Evolutionary conservation across 805 yeast species (phyloP).

Genomic region (Lipomyces lipofer): DNA sequence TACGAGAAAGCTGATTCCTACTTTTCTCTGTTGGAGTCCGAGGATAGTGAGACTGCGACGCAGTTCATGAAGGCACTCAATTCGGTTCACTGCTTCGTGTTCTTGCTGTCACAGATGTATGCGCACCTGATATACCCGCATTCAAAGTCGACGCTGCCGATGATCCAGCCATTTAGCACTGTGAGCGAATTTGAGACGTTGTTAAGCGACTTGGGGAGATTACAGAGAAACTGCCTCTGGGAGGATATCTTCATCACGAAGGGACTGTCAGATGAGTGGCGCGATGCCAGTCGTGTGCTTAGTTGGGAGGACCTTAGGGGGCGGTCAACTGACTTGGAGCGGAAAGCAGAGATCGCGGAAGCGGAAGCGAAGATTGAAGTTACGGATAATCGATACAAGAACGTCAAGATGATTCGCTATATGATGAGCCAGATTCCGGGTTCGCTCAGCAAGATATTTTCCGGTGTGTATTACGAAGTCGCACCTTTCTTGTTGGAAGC

Average conservation of each 20-base stretch:
- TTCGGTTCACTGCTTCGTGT: conserved; percentile 23
- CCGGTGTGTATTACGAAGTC: conserved; percentile 9
- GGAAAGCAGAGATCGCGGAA: conserved; percentile 18
- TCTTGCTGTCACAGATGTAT: conserved; percentile 29
- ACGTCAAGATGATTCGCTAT: conserved; percentile 28
- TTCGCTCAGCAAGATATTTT: conserved; percentile 21
- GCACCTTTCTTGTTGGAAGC: background rate
- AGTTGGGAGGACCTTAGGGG: conserved; percentile 16
- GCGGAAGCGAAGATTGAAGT: conserved; percentile 29
- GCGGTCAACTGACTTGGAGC: conserved; percentile 8
- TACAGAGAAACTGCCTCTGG: conserved; percentile 37
- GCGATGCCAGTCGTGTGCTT: conserved; percentile 28
- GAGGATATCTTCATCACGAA: conserved; percentile 32
- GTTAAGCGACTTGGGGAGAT: conserved; percentile 31
- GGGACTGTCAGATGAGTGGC: conserved; percentile 26
- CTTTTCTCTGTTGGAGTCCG: conserved; percentile 16
- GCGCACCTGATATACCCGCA: conserved; percentile 25
- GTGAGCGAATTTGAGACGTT: conserved; percentile 19
- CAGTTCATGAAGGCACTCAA: conserved; percentile 15
- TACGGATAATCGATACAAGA: conserved; percentile 28
- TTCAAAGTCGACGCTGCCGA: conserved; percentile 25
- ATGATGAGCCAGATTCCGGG: conserved; percentile 29
- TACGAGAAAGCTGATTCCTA: conserved; percentile 13
- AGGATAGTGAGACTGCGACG: conserved; percentile 8
- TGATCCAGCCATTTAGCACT: conserved; percentile 26